Evolutionary conservation across 306 rosid genomes (phyloP), one percentile per base, ranked within the genome.

Genomic region (Purshia tridentata): DNA sequence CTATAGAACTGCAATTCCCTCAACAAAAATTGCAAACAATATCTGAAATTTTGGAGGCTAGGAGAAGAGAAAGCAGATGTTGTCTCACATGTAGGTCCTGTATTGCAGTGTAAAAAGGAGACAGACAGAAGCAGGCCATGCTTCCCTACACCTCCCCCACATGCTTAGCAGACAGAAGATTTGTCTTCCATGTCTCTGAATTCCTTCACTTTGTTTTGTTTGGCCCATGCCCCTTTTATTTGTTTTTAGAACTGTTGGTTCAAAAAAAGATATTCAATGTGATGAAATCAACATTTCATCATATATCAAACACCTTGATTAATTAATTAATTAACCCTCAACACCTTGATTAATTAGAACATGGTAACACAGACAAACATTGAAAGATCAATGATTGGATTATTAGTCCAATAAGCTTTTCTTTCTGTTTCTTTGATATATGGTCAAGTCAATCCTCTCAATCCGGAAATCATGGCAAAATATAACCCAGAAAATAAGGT

Each of bases 121-220:
- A 77, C 82, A 86, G 39, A 52, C 54, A 11, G 65, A 78, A 83
- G 84, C 81, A 80, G 80, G 84, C 81, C 91, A 84, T 88, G 89
- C 72, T 72, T 62, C 72, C 72, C 74, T 42, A 55, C n/a, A 71
- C 70, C 37, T 54, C 50, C 69, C 81, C 87, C 84, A 84, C 85
- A 83, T 83, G 83, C 83, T 78, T 35, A 64, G 20, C 70, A 72
- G 87, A 86, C 83, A 80, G 63, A 19, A 78, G 42, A 76, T 78
- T 82, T 62, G 84, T 85, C 80, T 44, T 79, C 79, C 83, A 73
- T 65, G 64, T 67, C 84, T 42, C 76, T 45, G 50, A 56, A 62
- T 59, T 58, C 66, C 68, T 37, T 15, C 78, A 4, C 77, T 10
- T 62, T n/a, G 58, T 53, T 76, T 49, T n/a, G 58, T 53, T 76